Conservation (phyloP, 495 filamentous ascomycete species). For the Acidomyces sp. region DNA sequence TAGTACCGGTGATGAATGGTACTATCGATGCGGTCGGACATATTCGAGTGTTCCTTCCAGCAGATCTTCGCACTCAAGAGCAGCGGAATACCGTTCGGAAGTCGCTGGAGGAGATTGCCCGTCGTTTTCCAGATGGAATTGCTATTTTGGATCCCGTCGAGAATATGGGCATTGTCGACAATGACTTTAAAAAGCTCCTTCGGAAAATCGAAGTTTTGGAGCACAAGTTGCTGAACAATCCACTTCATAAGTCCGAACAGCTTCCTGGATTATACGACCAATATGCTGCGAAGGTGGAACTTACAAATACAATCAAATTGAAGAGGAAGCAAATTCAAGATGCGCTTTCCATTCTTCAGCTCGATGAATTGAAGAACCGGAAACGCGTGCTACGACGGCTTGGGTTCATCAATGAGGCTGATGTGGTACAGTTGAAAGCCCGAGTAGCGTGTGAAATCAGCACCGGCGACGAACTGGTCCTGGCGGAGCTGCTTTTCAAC, state of each 20-base stretch:
- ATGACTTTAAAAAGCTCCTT: constrained; percentile 81
- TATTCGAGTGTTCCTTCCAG: constrained; percentile 64
- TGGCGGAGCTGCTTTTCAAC: constrained; percentile 89
- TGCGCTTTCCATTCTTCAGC: constrained; percentile 72
- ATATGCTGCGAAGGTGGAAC: constrained; percentile 66
- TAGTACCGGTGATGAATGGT: constrained; percentile 73
- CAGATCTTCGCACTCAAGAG: constrained; percentile 49
- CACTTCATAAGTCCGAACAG: constrained; percentile 76
- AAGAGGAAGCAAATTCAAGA: constrained; percentile 75
- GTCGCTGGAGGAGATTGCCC: constrained; percentile 57
- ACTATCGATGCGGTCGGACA: constrained; percentile 68
- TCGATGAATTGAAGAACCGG: constrained; percentile 89
- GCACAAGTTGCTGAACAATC: constrained; percentile 74
- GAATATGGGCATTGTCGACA: constrained; percentile 85
- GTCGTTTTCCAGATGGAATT: constrained; percentile 85
- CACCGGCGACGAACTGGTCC: constrained; percentile 78
- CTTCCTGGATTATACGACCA: constrained; percentile 69
- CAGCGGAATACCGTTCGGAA: constrained; percentile 53
- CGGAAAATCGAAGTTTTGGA: constrained; percentile 97
- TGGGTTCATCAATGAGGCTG: constrained; percentile 84
- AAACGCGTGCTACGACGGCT: constrained; percentile 95
- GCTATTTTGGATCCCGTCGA: constrained; percentile 83
- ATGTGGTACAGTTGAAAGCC: constrained; percentile 90
- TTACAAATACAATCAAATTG: constrained; percentile 63
- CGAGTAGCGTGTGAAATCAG: constrained; percentile 95